Evolutionary conservation across 73 alveolate genomes (phyloP), one percentile per base, ranked within the genome.

Genomic region (Paramecium pentaurelia): DNA sequence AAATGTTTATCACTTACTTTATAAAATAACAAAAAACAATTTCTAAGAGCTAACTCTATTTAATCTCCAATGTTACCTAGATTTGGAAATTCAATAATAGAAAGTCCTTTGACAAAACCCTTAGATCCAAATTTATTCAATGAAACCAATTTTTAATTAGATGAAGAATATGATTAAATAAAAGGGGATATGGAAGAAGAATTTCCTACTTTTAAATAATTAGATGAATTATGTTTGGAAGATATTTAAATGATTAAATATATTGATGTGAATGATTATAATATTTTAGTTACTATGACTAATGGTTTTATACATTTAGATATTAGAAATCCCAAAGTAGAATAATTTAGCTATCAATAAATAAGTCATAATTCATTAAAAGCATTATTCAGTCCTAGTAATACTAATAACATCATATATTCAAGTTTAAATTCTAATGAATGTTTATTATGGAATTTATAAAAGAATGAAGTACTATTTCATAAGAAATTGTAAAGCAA

Each of bases 231-330:
- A 32, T 12, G 22, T 32, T 12, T 64, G 22, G 91, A 25, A 2
- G 45, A 80, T 4, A 12, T 16, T 20, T 25, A 80, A 27, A 64
- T 30, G 44, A 47, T 80, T 4, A 80, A 80, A 45, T 45, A 80
- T 25, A 80, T 80, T 10, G 91, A 80, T 80, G 71, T 47, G n/a
- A 49, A 49, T 42, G 91, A 47, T 4, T 5, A 45, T 27, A 80
- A 80, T 80, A 54, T 80, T 10, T 20, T 80, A 20, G 91, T 44
- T 27, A 80, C 91, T 2, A 25, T 49, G 42, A 27, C 77, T 18
- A 80, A 40, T 44, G 91, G 91, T 40, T 80, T 80, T 45, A 49
- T 80, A 10, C 71, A 80, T 44, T 44, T 80, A 4, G 91, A 80
- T 80, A 80, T 80, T 22, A 80, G 91, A 80, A 47, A 14, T 20